Base-by-base conservation (phyloP, 139 green algal species). In the Chlamydomonas sp. region DNA sequence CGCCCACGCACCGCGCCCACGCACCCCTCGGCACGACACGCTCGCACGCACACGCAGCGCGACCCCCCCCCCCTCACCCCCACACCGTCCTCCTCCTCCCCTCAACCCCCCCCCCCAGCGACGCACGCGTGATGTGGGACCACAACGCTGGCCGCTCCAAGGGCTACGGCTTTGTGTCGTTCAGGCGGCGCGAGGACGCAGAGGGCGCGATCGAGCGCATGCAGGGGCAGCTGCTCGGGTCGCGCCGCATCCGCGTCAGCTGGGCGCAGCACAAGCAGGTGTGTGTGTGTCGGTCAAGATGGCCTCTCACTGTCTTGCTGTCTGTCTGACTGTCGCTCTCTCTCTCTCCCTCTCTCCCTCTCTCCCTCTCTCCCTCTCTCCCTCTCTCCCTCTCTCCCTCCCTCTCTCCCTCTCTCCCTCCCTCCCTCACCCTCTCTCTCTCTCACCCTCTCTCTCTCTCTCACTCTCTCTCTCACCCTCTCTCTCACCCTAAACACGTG, bases 121-220 rank as follows among this genome's bases (percentile, higher is more conserved):
- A 94, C 69, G 88, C 88, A 0, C 58, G 84, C 6, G 86, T 94
- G 34, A 89, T 90, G 78, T 91, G 86, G 86, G 88, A 94, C 75
- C 86, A 89, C 54, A 48, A 35, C 30, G 92, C 86, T 3, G 83
- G 83, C 1, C 76, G 83, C 26, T 83, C 70, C 29, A 84, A 88
- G 29, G 86, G 86, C 5, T 94, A 90, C 43, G 88, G 88, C 37
- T 94, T 94, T 75, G 83, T 90, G n/a, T 83, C 86, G 8, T 91
- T 94, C 73, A 39, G 74, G n/a, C 77, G 47, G 6, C 71, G 74
- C 5, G 81, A 81, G 16, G 77, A 89, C 35, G 88, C 84, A 1
- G 79, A 90, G 57, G 48, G 66, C 22, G 81, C 82, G 20, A 86
- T 94, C 28, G 54, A 81, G 49, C 31, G 67, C n/a, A 85, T 91